phyloP scores from a whole-genome alignment of 2,329 filamentous ascomycete species.

The Fusarium sambucinum region DNA sequence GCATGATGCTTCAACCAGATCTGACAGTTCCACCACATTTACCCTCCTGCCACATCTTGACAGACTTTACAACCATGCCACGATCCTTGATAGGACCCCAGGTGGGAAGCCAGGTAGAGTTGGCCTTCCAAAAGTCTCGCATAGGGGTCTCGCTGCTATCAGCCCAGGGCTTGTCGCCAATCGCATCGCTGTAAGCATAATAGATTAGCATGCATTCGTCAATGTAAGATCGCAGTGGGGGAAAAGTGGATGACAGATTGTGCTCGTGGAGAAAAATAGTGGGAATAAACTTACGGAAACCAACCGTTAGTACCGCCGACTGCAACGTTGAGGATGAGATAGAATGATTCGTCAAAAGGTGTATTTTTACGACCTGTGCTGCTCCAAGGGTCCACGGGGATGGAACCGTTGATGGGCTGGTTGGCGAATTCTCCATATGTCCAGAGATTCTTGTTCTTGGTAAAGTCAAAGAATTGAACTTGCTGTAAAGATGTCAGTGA shows the following conservation, averaged over 20 bases:
- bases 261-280: not conserved
- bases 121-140: conserved; percentile 57
- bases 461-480: conserved; percentile 51
- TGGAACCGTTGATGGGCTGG: conserved; percentile 55
- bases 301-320: conserved; percentile 62
- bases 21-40: conserved; percentile 31
- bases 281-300: conserved; percentile 53
- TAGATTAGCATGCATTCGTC: conserved; percentile 22
- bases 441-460: conserved; percentile 49
- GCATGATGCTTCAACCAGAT: not conserved
- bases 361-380: conserved; percentile 54
- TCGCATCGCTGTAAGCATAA: conserved; percentile 51
- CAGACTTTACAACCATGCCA: conserved; percentile 59
- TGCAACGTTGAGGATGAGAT: conserved; percentile 63
- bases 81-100: conserved; percentile 50
- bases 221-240: conserved; percentile 9
- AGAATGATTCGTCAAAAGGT: conserved; percentile 64
- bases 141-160: conserved; percentile 55
- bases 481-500: conserved; percentile 26
- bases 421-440: conserved; percentile 56
- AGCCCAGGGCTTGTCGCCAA: conserved; percentile 59
- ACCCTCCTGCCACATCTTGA: conserved; percentile 60
- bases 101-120: conserved; percentile 56
- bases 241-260: not conserved
- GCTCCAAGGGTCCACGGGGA: conserved; percentile 59